Evolutionary conservation across 495 filamentous ascomycete genomes (phyloP), one percentile per base, ranked within the genome.

Genomic region (Talaromyces trachyspermus): DNA sequence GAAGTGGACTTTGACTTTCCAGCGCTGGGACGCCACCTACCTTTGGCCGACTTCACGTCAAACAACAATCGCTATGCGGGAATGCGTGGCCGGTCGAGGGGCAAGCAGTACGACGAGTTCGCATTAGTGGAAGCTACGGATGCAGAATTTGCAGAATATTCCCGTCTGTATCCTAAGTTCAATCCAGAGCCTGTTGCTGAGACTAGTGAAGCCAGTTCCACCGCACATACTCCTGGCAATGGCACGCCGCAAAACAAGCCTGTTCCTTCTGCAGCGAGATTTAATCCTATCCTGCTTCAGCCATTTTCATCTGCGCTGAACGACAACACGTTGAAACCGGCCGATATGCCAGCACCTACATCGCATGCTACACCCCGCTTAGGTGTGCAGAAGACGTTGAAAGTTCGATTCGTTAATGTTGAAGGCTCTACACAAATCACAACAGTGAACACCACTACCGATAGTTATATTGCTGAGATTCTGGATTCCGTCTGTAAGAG

Each of bases 1-100:
- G 92, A 99, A 57, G 85, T 96, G 3, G 92, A 99, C 54, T 88
- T 88, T 55, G 92, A 99, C 59, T 97, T 99, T 53, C 90, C 89
- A 4, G 79, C 92, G 0, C 70, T 97, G 6, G 80, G 82, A 46
- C 77, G 92, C 33, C 89, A 79, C 20, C 83, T 86, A 53, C 78
- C 83, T 0, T 81, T 98, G 26, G 78, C 76, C 0, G 82, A 94
- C 32, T 97, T 95, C 52, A 89, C 89, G 0, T 92, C 90, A 5
- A 90, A 88, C 44, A 95, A 95, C 58, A 95, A 89, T 59, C 79
- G 74, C 22, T 75, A 75, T 24, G 77, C 60, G 50, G 72, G 76
- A 36, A 68, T 76, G 29, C 75, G 89, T 49, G 75, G 81, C 25
- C 71, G 89, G 26, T 79, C 86, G 44, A 77, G 85, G 52, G 85